Evolutionary conservation across 148 eudicot genomes (phyloP).

Genomic region (Rhododendron mucronatum): DNA sequence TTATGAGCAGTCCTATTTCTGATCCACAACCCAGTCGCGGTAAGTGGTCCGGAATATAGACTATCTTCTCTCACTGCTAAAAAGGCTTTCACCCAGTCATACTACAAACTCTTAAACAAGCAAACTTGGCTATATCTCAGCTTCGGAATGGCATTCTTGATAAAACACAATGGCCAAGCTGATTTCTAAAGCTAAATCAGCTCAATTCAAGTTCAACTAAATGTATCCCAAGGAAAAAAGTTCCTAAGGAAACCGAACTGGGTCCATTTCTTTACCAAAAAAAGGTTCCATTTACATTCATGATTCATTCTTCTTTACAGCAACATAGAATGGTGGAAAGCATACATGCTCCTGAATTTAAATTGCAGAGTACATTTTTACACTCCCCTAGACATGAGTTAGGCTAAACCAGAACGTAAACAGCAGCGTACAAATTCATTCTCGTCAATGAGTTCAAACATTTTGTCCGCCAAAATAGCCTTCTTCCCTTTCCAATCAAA

Average conservation of each 20-base stretch:
- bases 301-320: not conserved
- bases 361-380: not conserved
- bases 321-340: not conserved
- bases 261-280: not conserved
- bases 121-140: not conserved
- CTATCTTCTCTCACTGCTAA: not conserved
- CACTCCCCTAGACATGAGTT: not conserved
- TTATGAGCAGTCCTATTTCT: not conserved
- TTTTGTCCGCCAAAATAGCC: too few species aligned
- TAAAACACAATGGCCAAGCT: not conserved
- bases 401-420: not conserved
- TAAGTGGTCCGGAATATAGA: not conserved
- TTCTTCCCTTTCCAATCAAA: too few species aligned
- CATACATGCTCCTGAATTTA: not conserved
- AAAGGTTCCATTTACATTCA: not conserved
- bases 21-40: not conserved
- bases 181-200: not conserved
- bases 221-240: too few species aligned
- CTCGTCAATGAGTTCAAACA: too few species aligned
- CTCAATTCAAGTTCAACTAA: not conserved
- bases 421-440: not conserved
- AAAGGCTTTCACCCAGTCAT: not conserved
- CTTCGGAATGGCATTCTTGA: not conserved
- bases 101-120: not conserved
- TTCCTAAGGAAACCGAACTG: not conserved